Base-by-base conservation (phyloP, 2,329 filamentous ascomycete genomes). In the Boeremia lycopersici region DNA sequence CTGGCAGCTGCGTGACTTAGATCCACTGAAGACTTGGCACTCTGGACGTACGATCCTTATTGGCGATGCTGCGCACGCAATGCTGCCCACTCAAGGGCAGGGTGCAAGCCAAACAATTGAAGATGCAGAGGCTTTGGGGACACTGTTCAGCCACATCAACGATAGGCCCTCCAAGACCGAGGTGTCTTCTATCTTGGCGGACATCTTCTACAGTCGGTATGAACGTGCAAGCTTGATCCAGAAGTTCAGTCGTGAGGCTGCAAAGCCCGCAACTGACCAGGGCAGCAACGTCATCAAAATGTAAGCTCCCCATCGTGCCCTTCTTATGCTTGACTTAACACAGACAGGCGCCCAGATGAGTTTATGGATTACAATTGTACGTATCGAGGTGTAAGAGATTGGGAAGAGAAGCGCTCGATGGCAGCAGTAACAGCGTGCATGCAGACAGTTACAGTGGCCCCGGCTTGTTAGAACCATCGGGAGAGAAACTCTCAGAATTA, bases 1-100 rank as follows among this genome's bases (percentile, higher is more conserved):
- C 0, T 82, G 78, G 78, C 77, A 80, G 53, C 63, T 81, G 1
- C 74, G 77, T 26, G 79, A 81, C 54, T 57, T 77, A 25, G 77
- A 79, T 43, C 74, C 77, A 0, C 48, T 80, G n/a, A 51, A 60
- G 2, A 73, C 60, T 1, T 84, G 81, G 81, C 68, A 73, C 12
- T 68, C 72, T 2, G 74, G 79, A 12, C 73, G 81, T 0, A 76
- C 83, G 2, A 74, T 86, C 5, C 68, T 86, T 2, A 71, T 85
- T 6, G 84, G 84, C 8, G 84, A 86, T 65, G 82, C 82, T 3
- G 83, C 82, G 1, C 83, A 86, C 68, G 82, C 83, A 0, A 75
- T 85, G 54, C 78, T 81, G 1, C 78, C 83, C 1, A 80, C 77
- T 8, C 79, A 79, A 1, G 82, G 82, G 2, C 83, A 86, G 65